Evolutionary conservation across 345 rosid genomes (phyloP).

Genomic region (Chamaenerion angustifolium): DNA sequence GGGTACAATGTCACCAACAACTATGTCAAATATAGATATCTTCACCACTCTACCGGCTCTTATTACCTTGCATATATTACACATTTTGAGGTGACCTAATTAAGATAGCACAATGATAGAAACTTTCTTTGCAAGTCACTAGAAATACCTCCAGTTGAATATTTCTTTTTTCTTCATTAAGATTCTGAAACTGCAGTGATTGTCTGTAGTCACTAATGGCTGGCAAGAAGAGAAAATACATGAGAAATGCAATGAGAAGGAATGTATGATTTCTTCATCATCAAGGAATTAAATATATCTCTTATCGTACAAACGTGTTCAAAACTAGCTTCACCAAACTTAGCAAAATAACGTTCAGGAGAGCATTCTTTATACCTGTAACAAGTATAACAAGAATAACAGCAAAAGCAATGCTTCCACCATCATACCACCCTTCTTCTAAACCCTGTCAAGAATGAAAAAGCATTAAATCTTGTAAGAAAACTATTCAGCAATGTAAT

Average conservation of each 20-base stretch:
- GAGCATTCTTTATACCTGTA: constrained; percentile 44
- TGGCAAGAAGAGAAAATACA: constrained; percentile 9
- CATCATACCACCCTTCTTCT: constrained; percentile 92
- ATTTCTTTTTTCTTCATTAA: constrained; percentile 84
- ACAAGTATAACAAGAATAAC: constrained; percentile 86
- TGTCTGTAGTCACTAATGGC: constrained; percentile 97
- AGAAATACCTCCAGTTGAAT: constrained; percentile 80
- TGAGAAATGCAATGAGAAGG: neutral
- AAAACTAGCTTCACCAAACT: neutral
- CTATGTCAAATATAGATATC: constrained; percentile 89
- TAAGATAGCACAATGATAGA: neutral
- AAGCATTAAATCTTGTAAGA: too few species aligned
- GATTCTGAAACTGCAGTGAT: constrained; percentile 95
- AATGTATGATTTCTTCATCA: neutral
- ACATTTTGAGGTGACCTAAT: too few species aligned
- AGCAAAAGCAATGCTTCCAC: constrained; percentile 94
- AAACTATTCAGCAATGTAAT: too few species aligned
- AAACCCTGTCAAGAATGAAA: constrained; percentile 38
- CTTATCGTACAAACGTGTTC: too few species aligned
- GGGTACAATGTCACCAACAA: constrained; percentile 92
- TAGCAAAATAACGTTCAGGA: neutral
- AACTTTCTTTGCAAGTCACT: constrained; percentile 3
- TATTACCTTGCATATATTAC: constrained; percentile 34
- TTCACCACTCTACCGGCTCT: constrained; percentile 76
- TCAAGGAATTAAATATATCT: neutral